A percentile compares a stretch with the other conserved stretches of the same genome.
phyloP scores from a whole-genome alignment of 306 rosid genomes.

The Prunus salicina region DNA sequence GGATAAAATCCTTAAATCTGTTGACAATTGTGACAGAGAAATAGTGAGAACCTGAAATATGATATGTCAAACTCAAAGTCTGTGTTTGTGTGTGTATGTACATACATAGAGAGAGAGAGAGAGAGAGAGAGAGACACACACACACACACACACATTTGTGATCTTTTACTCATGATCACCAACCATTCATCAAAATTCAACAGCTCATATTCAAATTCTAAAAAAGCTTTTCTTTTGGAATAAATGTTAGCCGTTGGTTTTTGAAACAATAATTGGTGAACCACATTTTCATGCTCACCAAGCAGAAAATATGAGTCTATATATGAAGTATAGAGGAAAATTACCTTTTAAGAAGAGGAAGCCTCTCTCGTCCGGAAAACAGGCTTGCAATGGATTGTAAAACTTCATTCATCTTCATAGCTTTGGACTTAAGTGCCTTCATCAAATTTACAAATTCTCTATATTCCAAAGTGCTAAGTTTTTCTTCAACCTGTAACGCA shows the following conservation, averaged over 20 bases:
- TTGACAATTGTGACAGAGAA: slow-evolving; percentile 21
- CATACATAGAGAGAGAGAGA: not conserved
- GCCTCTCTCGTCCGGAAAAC: slow-evolving; percentile 79
- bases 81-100: not conserved
- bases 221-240: not conserved
- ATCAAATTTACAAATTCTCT: slow-evolving; percentile 68
- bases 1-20: slow-evolving; percentile 91
- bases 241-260: not conserved
- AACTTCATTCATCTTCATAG: slow-evolving; percentile 71
- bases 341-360: slow-evolving; percentile 66
- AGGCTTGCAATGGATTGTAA: slow-evolving; percentile 65
- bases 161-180: not conserved
- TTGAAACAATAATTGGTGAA: not conserved
- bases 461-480: slow-evolving; percentile 70
- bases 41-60: slow-evolving; percentile 16
- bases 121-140: not conserved
- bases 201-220: not conserved
- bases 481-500: slow-evolving; percentile 67
- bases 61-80: slow-evolving; percentile 1
- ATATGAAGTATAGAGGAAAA: not conserved
- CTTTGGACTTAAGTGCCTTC: slow-evolving; percentile 89
- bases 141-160: not conserved
- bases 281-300: not conserved
- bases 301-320: not conserved
- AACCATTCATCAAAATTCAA: not conserved